Evolutionary conservation across 192 early-diverging fungal genomes (phyloP).

Genomic region (Globomyces pollinis-pini): DNA sequence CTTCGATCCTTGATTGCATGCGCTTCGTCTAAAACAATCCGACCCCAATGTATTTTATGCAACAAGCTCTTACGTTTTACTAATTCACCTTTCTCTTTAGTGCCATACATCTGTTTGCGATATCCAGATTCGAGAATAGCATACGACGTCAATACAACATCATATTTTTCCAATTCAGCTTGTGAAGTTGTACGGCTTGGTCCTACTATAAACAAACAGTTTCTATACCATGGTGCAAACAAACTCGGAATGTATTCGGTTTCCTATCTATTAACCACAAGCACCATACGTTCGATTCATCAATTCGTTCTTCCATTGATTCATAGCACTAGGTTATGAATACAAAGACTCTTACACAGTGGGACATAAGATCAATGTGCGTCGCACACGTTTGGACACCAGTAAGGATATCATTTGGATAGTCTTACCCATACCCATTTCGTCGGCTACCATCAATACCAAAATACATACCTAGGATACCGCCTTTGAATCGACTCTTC

Average conservation of each 20-base stretch:
- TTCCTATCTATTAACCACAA: slow-evolving; percentile 29
- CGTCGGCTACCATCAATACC: slow-evolving; percentile 38
- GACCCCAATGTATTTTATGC: slow-evolving; percentile 71
- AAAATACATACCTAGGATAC: slow-evolving; percentile 45
- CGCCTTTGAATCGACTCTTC: slow-evolving; percentile 36
- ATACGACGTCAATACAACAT: slow-evolving; percentile 62
- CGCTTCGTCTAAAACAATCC: slow-evolving; percentile 75
- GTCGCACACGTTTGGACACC: slow-evolving; percentile 41
- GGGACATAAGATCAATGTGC: slow-evolving; percentile 79
- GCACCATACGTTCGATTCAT: slow-evolving; percentile 45
- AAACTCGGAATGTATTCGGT: too few species aligned
- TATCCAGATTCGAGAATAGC: slow-evolving; percentile 68
- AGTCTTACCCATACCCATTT: slow-evolving; percentile 87
- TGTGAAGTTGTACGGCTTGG: slow-evolving; percentile 11
- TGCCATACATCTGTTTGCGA: slow-evolving; percentile 64
- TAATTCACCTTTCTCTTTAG: slow-evolving; percentile 52
- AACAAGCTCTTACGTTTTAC: slow-evolving; percentile 58
- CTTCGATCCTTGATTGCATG: slow-evolving; percentile 88
- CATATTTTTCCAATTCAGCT: slow-evolving; percentile 54
- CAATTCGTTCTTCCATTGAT: slow-evolving; percentile 85
- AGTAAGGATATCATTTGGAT: slow-evolving; percentile 84
- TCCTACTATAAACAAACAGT: slow-evolving; percentile 29
- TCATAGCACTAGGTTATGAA: slow-evolving; percentile 55
- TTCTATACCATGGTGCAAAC: slow-evolving; percentile 69
- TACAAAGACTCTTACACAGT: slow-evolving; percentile 42